Base-by-base conservation (phyloP, 148 eudicot species). In the Hydrangea macrophylla region DNA sequence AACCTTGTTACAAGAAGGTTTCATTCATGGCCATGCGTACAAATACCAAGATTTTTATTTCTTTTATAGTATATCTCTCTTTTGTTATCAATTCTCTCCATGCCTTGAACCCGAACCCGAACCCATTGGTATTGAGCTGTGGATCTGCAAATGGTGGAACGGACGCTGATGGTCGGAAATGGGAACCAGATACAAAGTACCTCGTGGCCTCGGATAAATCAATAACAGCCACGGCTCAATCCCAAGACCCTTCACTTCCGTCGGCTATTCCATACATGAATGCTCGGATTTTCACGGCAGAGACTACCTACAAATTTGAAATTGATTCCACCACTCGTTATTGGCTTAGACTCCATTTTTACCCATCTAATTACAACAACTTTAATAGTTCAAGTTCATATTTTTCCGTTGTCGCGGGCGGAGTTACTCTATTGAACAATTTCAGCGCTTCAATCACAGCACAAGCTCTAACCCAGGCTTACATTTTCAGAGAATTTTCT, bases 201-300 rank as follows among this genome's bases (percentile, higher is more conserved):
- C 71, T 92, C 1, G 33, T 68, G 0, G 48, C 83, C 2, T 60
- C 67, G 3, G 76, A 36, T 10, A 77, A 80, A 55, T 73, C 88
- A 5, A 64, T 79, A 1, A 18, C 66, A 0, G 31, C 79, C 0
- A 70, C 51, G 0, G 88, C 97, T 17, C 71, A 73, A 33, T 42
- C 61, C 3, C 96, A 89, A 68, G 97, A 92, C 39, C 87, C 97
- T 20, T 80, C 92, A 0, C 78, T 89, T 9, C 76, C 96, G 1
- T 89, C 97, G 3, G 65, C 55, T 18, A 60, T 83, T 11, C 97
- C 97, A 0, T 87, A 81, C 75, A 92, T 89, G 96, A 82, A 79
- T 0, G 87, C 86, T 0, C 68, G 97, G 37, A 67, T 92, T 56
- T 78, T 90, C 61, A 73, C 66, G 9, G 75, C 82, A 0, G 88